Evolutionary conservation across 2,329 filamentous ascomycete species (phyloP).

Genomic region (Colletotrichum filicis): DNA sequence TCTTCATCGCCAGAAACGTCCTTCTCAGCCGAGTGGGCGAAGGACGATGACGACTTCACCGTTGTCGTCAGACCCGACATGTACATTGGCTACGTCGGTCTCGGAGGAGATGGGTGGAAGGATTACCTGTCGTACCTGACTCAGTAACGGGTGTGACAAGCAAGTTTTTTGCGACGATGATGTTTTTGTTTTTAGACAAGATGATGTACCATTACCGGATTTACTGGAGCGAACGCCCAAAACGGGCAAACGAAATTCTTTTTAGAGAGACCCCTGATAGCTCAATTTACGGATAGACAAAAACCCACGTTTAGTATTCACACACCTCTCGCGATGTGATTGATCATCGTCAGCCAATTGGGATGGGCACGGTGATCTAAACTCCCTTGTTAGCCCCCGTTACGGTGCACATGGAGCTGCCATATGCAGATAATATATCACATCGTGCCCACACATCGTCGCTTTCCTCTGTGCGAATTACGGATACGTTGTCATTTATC

Average conservation of each 20-base stretch:
- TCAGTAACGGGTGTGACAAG: neutral
- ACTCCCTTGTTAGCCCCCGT: neutral
- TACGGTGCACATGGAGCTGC: neutral
- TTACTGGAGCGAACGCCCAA: neutral
- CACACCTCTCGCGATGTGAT: neutral
- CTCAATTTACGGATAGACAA: neutral
- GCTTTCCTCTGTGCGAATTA: neutral
- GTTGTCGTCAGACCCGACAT: conserved; percentile 53
- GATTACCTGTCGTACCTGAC: conserved; percentile 40
- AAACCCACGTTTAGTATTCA: neutral
- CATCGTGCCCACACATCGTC: neutral
- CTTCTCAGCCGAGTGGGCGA: conserved; percentile 46
- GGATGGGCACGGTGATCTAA: neutral
- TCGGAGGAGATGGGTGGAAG: conserved; percentile 40
- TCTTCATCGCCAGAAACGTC: conserved; percentile 3
- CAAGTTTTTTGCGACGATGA: neutral
- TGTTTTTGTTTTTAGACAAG: neutral
- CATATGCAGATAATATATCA: neutral
- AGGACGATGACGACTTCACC: conserved; percentile 40
- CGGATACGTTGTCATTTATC: neutral
- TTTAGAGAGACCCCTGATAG: neutral
- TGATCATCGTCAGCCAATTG: neutral
- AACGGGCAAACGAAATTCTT: neutral
- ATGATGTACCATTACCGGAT: neutral
- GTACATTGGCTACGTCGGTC: conserved; percentile 51